phyloP scores from a whole-genome alignment of 2,329 filamentous ascomycete genomes.

The Arthrobotrys musiformis region DNA sequence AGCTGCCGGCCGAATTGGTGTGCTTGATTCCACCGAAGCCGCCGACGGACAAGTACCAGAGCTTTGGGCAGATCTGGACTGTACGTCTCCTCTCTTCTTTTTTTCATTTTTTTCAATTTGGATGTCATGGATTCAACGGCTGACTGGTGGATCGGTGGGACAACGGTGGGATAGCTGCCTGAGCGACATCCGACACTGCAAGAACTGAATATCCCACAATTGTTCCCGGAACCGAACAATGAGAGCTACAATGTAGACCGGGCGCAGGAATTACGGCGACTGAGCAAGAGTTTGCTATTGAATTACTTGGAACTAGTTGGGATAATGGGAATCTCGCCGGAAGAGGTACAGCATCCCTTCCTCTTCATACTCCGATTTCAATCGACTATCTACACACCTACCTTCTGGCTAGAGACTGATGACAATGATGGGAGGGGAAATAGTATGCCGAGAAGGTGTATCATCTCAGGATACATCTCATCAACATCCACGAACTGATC shows the following conservation, averaged over 20 bases:
- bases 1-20: constrained; percentile 76
- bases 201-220: constrained; percentile 76
- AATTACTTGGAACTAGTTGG: constrained; percentile 89
- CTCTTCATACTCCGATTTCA: not conserved
- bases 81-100: constrained; percentile 61
- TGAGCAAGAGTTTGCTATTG: constrained; percentile 84
- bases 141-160: not conserved
- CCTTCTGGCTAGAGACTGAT: not conserved
- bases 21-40: constrained; percentile 83
- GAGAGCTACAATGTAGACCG: constrained; percentile 72
- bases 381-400: no score
- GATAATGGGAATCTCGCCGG: constrained; percentile 74
- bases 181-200: constrained; percentile 75
- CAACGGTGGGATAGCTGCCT: constrained; percentile 63
- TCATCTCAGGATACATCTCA: constrained; percentile 82
- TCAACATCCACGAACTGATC: constrained; percentile 91
- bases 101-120: no score
- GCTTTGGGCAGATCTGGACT: constrained; percentile 76
- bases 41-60: constrained; percentile 75
- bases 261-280: constrained; percentile 75
- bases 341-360: constrained; percentile 65
- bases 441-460: constrained; percentile 77
- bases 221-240: constrained; percentile 68
- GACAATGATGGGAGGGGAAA: constrained; percentile 28
- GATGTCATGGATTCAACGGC: no score